Base-by-base conservation (phyloP, 2,329 filamentous ascomycete genomes). In the Teratosphaeria viscida region DNA sequence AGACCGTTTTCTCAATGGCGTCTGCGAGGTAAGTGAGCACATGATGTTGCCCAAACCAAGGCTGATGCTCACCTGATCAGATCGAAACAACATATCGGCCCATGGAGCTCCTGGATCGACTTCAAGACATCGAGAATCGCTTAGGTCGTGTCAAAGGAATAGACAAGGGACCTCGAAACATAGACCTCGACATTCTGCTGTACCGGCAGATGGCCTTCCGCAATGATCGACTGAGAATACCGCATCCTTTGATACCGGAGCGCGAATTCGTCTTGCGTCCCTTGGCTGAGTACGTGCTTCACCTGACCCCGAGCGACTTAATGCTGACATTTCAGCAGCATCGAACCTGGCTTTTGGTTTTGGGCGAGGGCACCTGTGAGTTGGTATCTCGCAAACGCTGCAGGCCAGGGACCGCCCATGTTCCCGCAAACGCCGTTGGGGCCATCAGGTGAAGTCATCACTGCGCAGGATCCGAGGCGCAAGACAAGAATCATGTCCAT, bases 231-330 rank as follows among this genome's bases (percentile, higher is more conserved):
- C 82, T 99, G n/a, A 86, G 81, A 29, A 80, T 99, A 32, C 94
- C 94, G 11, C 94, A 99, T 72, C 79, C 84, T 35, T 80, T 89
- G 52, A 96, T 99, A 77, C 77, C 87, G 2, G 94, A 99, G 74
- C 83, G 94, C 56, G 92, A 96, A 73, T 99, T 99, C 72, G 94
- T 99, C 47, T 82, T 99, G 11, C 83, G 89, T 19, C 94, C 94
- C 27, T 79, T 97, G 27, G 27, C 34, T 23, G 53, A 54, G 53
- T 54, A 34, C 14, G 53, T 29, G 3, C 14, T 32, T 14, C 11
- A 10, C 19, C 52, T 12, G 4, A 53, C 19, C 52, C 11, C 52
- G 6, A 12, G 35, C 35, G 35, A 39, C 35, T 39, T 4, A 4
- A 11, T 39, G 43, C 43, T 49, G 43, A 49, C 43, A 23, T 19